A percentile compares a stretch with the other conserved stretches of the same genome.
Conservation (phyloP, 169 alveolate species). For the Besnoitia besnoiti region DNA sequence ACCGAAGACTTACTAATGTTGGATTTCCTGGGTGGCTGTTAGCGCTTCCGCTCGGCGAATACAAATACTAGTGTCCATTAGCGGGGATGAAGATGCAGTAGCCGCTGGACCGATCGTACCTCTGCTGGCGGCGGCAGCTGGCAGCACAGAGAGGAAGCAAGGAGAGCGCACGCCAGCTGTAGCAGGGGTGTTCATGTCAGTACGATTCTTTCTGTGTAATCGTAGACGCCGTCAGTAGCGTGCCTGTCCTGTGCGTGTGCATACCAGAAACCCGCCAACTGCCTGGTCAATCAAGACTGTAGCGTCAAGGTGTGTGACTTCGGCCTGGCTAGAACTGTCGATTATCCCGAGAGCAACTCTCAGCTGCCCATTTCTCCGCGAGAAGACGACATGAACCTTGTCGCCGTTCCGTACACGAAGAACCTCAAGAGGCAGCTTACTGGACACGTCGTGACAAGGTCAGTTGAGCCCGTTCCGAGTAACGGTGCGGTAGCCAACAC, state of each 20-base stretch:
- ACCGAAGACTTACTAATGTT: no score
- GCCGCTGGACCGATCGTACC: no score
- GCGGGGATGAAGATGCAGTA: no score
- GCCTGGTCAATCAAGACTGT: slow-evolving; percentile 97
- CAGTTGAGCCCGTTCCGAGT: not conserved
- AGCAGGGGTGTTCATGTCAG: no score
- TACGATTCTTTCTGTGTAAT: no score
- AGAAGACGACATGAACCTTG: slow-evolving; percentile 53
- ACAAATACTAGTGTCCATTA: no score
- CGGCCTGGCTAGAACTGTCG: slow-evolving; percentile 93
- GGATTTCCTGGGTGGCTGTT: no score
- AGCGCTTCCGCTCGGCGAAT: no score
- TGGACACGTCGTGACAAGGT: slow-evolving; percentile 96
- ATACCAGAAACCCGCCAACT: slow-evolving; percentile 97
- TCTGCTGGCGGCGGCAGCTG: no score
- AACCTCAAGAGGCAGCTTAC: slow-evolving; percentile 93
- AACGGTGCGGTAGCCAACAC: no score
- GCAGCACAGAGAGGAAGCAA: no score
- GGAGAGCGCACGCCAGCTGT: no score
- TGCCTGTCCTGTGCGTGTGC: not conserved
- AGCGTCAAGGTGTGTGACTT: slow-evolving; percentile 98
- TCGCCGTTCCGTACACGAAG: slow-evolving; percentile 71
- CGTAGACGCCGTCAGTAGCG: not conserved
- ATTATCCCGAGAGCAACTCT: slow-evolving; percentile 48
- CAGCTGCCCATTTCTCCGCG: slow-evolving; percentile 66